A percentile compares a stretch with the other conserved stretches of the same genome.
Conservation (phyloP, 2,329 filamentous ascomycete genomes). For the Colletotrichum theobromicola region DNA sequence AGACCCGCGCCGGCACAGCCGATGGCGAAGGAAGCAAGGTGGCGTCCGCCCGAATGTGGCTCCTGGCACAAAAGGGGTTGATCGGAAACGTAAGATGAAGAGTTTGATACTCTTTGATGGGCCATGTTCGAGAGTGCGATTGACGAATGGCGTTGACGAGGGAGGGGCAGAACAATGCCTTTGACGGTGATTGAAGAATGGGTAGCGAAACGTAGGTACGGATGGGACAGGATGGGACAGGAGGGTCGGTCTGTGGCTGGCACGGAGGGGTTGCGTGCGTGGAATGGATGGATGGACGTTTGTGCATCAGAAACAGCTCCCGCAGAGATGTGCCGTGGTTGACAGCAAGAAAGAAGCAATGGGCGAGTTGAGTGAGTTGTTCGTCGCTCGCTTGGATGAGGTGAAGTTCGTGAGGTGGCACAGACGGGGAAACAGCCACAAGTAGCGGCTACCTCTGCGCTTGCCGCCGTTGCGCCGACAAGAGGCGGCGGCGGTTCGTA, state of each 20-base stretch:
- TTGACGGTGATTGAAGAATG: background rate
- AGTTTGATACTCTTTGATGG: background rate
- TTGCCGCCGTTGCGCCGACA: background rate
- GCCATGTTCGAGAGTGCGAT: background rate
- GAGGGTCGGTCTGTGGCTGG: background rate
- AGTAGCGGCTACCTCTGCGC: constrained; percentile 8
- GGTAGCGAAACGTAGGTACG: background rate
- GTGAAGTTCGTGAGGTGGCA: constrained; percentile 19
- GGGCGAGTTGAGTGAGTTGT: background rate
- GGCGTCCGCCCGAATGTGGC: constrained; percentile 5
- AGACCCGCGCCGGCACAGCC: constrained; percentile 12
- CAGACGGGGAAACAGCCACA: constrained; percentile 10
- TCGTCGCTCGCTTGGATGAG: background rate
- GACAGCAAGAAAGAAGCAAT: background rate
- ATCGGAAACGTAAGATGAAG: background rate
- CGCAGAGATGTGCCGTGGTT: background rate
- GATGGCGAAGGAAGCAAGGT: constrained; percentile 12
- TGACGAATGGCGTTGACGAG: background rate
- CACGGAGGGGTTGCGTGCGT: background rate
- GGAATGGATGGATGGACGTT: background rate
- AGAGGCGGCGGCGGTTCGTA: background rate
- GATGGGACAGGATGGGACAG: too few relatives aligned
- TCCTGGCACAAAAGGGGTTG: background rate
- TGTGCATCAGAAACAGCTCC: background rate
- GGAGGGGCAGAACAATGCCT: background rate